Percentiles rank a stretch among this genome's conserved stretches.
These are phyloP conservation scores for Cladosporium phlei DNA, from an alignment of 2,329 filamentous ascomycete genomes.

Conservation along the genomic window DNA sequence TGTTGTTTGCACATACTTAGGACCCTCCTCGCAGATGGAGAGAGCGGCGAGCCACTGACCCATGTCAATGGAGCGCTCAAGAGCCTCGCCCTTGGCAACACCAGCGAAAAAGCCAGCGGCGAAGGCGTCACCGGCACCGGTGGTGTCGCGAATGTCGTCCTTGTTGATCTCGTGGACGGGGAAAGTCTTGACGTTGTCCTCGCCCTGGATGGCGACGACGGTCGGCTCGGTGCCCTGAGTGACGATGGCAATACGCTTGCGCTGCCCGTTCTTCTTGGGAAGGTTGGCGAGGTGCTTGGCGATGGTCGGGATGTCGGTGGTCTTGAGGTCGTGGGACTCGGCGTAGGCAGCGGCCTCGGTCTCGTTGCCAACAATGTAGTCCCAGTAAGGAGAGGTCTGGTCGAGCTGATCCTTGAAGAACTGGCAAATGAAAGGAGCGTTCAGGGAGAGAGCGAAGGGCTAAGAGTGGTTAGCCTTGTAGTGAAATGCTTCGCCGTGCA, in stretches of 20 bases:
- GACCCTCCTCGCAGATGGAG: conserved; percentile 91
- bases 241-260: conserved; percentile 81
- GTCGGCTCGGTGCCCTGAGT: conserved; percentile 94
- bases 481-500: conserved; percentile 4
- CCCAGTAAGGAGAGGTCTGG: conserved; percentile 81
- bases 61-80: conserved; percentile 78
- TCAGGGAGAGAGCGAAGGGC: conserved; percentile 82
- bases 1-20: conserved; percentile 59
- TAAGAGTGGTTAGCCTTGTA: conserved; percentile 23
- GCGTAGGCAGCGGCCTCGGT: conserved; percentile 86
- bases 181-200: conserved; percentile 64
- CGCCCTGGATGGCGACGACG: conserved; percentile 65
- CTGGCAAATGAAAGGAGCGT: conserved; percentile 90
- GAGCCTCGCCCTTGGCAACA: conserved; percentile 74
- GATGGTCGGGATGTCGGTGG: conserved; percentile 76
- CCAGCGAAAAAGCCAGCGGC: conserved; percentile 91
- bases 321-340: conserved; percentile 68
- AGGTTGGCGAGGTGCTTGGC: conserved; percentile 79
- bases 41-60: conserved; percentile 94
- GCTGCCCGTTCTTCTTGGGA: conserved; percentile 84
- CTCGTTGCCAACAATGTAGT: conserved; percentile 96
- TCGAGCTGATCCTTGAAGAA: conserved; percentile 98
- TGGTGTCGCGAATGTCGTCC: conserved; percentile 87
- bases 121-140: conserved; percentile 92
- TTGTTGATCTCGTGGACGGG: conserved; percentile 73